phyloP scores from a whole-genome alignment of 345 rosid genomes.

The Camelina hispida region DNA sequence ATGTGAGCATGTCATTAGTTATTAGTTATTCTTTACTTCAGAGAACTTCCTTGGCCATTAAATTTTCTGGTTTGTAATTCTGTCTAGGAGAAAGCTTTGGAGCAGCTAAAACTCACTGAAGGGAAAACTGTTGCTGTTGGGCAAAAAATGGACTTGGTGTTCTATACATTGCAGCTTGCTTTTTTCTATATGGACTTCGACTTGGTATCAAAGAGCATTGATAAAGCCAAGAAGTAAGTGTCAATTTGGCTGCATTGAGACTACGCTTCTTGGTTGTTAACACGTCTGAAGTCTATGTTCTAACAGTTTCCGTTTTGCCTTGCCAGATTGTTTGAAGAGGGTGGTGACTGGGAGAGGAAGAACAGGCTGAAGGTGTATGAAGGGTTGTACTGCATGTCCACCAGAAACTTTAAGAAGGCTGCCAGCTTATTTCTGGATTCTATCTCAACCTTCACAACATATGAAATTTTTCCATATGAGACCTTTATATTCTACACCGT shows the following conservation, averaged over 20 bases:
- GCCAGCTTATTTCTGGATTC: conserved; percentile 91
- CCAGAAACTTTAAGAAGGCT: conserved; percentile 90
- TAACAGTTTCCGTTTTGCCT: conserved; percentile 13
- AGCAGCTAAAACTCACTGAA: conserved; percentile 92
- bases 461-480: conserved; percentile 93
- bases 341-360: conserved; percentile 99
- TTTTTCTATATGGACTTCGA: conserved; percentile 97
- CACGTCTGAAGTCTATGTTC: background rate
- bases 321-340: conserved; percentile 96
- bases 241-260: conserved; percentile 19
- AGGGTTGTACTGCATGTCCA: conserved; percentile 92
- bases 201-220: conserved; percentile 92
- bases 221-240: conserved; percentile 89
- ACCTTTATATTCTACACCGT: conserved; percentile 96
- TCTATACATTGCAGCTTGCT: conserved; percentile 82
- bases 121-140: conserved; percentile 99
- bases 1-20: conserved; percentile 14
- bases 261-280: conserved; percentile 14
- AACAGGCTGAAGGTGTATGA: conserved; percentile 96
- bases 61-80: conserved; percentile 5
- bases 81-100: conserved; percentile 96
- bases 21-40: conserved; percentile 9
- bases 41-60: conserved; percentile 21
- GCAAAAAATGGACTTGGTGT: conserved; percentile 96
- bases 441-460: conserved; percentile 97